These are phyloP conservation scores for Wallemia mellicola DNA, from an alignment of 1,284 basidiomycete genomes.

Conservation along the genomic window DNA sequence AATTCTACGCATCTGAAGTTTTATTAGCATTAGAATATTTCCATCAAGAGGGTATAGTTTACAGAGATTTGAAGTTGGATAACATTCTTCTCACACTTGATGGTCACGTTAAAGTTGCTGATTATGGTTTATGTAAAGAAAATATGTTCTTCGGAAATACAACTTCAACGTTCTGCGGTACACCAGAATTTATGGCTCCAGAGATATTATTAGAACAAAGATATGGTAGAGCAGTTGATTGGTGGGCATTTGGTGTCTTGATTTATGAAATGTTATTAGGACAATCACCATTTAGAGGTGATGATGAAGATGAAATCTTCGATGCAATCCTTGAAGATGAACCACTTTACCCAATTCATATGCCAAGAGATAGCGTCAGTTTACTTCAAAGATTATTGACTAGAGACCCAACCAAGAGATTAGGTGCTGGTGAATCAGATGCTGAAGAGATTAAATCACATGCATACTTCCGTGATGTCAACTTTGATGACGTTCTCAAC, in stretches of 20 bases:
- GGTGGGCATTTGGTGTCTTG: constrained; percentile 98
- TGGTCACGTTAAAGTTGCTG: constrained; percentile 94
- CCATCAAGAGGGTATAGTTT: constrained; percentile 84
- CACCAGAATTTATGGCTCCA: constrained; percentile 98
- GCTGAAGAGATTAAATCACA: constrained; percentile 95
- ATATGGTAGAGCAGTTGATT: constrained; percentile 92
- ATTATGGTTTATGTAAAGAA: constrained; percentile 97
- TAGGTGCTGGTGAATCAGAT: constrained; percentile 80
- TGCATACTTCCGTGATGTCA: constrained; percentile 94
- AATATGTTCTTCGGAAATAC: constrained; percentile 93
- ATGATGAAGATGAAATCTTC: constrained; percentile 98
- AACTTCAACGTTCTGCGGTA: constrained; percentile 98
- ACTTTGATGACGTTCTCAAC: constrained; percentile 77
- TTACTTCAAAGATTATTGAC: constrained; percentile 83
- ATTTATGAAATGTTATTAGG: constrained; percentile 98
- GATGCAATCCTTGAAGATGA: constrained; percentile 97
- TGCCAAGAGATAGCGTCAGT: constrained; percentile 90
- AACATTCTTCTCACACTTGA: constrained; percentile 92
- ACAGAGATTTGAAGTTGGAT: constrained; percentile 83
- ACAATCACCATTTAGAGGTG: constrained; percentile 94
- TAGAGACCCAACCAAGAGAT: constrained; percentile 62
- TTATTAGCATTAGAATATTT: constrained; percentile 90
- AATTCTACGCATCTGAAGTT: constrained; percentile 97
- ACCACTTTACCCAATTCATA: constrained; percentile 95
- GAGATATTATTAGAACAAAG: constrained; percentile 97